Base-by-base conservation (phyloP, 192 early-diverging fungal species). In the Entomortierella parvispora region DNA sequence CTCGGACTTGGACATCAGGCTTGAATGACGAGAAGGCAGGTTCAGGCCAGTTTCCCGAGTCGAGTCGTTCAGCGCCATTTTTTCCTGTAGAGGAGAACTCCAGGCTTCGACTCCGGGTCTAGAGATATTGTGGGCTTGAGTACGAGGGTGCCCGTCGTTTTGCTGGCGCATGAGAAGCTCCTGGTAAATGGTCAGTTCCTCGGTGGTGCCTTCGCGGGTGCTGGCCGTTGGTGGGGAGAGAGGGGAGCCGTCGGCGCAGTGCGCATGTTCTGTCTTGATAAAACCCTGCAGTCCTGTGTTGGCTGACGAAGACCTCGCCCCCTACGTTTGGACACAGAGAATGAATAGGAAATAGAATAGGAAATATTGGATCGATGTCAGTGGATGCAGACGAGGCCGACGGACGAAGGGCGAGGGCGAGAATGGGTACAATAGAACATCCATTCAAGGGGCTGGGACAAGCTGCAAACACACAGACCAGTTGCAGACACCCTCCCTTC, bases 171-270 rank as follows among this genome's bases (percentile, higher is more conserved):
- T 68, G 46, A 67, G 65, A 9, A 68, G 29, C 17, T 64, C 74
- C 56, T 77, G 74, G 48, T 77, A 77, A 43, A 46, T 77, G 22
- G 60, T 64, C n/a, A 66, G 58, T 37, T 68, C 74, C 14, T 77
- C 74, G n/a, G 32, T 37, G 2, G 74, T 77, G 37, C 74, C 74
- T 64, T 77, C 74, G 42, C 74, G 31, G 23, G 74, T 68, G 65
- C 74, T 64, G 25, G 74, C 63, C 74, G 68, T 68, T 4, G 61
- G 60, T 0, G 74, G 74, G 1, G 74, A 77, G 3, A 68, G 54
- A 12, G 74, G 74, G 6, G 74, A 77, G 4, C 63, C 60, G 15
- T 77, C 66, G 20, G 47, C 60, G 20, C 43, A 25, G 45, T 32
- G 46, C 22, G 69, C 20, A 40, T 46, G 60, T 33, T 44, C 46